Conservation (phyloP, 495 filamentous ascomycete species). For the Pyrenopolyporus hunteri region DNA sequence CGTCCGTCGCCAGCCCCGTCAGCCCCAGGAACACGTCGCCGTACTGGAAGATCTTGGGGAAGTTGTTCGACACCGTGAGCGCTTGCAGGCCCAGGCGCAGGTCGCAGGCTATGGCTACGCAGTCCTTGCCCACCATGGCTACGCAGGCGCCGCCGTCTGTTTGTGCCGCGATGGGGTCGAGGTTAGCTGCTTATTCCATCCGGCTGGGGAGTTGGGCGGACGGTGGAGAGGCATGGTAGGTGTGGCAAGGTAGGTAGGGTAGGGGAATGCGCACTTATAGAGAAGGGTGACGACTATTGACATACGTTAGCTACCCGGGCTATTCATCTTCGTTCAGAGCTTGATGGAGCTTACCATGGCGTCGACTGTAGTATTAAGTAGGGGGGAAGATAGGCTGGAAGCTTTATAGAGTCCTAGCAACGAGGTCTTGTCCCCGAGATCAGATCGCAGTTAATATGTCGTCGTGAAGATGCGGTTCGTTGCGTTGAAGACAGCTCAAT, state of each 20-base stretch:
- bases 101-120: constrained; percentile 98
- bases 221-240: constrained; percentile 3
- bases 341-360: constrained; percentile 43
- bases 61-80: constrained; percentile 98
- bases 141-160: constrained; percentile 94
- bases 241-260: not conserved
- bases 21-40: constrained; percentile 96
- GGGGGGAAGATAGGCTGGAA: constrained; percentile 2
- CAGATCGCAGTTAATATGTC: constrained; percentile 7
- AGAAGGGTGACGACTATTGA: constrained; percentile 75
- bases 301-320: constrained; percentile 18
- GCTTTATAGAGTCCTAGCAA: not conserved
- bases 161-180: not conserved
- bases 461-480: constrained; percentile 18
- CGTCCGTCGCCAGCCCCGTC: constrained; percentile 94
- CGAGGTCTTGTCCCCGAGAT: not conserved
- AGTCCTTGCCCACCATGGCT: constrained; percentile 99
- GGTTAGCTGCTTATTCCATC: constrained; percentile 4
- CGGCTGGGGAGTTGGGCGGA: not conserved
- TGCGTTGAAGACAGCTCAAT: constrained; percentile 20
- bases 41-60: constrained; percentile 99
- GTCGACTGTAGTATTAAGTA: constrained; percentile 13
- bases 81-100: constrained; percentile 96
- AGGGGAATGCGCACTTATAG: constrained; percentile 72
- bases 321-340: not conserved